phyloP scores from a whole-genome alignment of 2,329 filamentous ascomycete species.

The Phyllachora maydis region DNA sequence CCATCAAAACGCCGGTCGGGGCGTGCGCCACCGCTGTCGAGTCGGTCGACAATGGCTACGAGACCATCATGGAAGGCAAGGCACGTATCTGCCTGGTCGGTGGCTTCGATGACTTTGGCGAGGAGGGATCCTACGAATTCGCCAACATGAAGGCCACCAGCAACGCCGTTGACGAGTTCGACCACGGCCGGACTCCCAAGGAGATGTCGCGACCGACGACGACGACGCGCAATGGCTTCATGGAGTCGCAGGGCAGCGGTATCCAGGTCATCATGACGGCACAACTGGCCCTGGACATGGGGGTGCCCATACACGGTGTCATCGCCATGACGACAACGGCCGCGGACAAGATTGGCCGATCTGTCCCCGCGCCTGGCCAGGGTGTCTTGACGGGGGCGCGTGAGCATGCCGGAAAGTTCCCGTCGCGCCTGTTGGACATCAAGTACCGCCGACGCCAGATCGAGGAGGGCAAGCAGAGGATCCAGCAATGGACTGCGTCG shows the following conservation, averaged over 20 bases:
- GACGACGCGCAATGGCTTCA: conserved; percentile 92
- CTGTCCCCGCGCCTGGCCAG: conserved; percentile 87
- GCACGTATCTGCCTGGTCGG: conserved; percentile 93
- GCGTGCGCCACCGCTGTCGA: conserved; percentile 95
- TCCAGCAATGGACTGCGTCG: conserved; percentile 91
- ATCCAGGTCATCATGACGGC: conserved; percentile 98
- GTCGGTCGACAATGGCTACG: conserved; percentile 92
- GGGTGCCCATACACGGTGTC: conserved; percentile 91
- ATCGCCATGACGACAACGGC: conserved; percentile 86
- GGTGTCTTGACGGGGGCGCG: conserved; percentile 92
- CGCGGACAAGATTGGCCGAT: conserved; percentile 97
- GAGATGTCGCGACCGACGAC: conserved; percentile 98
- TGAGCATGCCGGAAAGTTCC: conserved; percentile 78
- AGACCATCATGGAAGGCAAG: conserved; percentile 97
- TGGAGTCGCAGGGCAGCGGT: conserved; percentile 98
- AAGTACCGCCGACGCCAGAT: conserved; percentile 94
- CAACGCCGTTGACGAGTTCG: conserved; percentile 92
- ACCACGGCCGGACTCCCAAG: conserved; percentile 78
- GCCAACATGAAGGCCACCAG: conserved; percentile 99
- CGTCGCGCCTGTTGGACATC: conserved; percentile 88
- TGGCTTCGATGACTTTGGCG: conserved; percentile 97
- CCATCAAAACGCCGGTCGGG: conserved; percentile 96
- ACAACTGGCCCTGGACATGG: conserved; percentile 91
- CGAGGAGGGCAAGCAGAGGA: conserved; percentile 79
- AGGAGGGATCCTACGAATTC: conserved; percentile 98